Evolutionary conservation across 768 basidiomycete species (phyloP).

Genomic region (Trametes cinnabarina): DNA sequence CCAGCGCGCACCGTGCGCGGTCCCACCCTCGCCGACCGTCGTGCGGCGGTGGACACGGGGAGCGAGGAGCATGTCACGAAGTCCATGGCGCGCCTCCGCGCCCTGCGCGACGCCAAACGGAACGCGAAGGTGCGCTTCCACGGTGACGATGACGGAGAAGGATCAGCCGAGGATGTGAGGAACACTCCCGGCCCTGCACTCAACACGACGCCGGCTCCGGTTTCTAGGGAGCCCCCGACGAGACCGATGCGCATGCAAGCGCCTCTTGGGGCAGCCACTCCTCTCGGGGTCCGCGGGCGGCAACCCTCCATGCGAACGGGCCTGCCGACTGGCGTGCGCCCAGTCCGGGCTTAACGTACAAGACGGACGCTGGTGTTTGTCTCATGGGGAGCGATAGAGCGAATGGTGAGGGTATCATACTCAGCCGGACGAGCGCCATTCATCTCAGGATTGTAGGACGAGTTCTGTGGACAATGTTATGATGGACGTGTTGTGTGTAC

Average conservation of each 20-base stretch:
- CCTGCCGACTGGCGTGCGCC: constrained; percentile 24
- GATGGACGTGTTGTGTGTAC: neutral
- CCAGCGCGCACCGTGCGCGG: constrained; percentile 2
- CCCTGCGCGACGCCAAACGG: constrained; percentile 26
- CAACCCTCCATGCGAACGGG: constrained; percentile 16
- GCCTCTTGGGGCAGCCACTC: constrained; percentile 4
- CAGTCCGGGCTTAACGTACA: constrained; percentile 14
- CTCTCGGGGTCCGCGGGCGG: constrained; percentile 17
- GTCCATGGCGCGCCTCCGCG: constrained; percentile 23
- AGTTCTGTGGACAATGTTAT: no score
- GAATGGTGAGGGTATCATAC: no score
- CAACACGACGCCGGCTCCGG: neutral
- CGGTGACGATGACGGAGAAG: constrained; percentile 10
- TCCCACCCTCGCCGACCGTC: constrained; percentile 14
- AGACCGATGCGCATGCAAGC: constrained; percentile 4
- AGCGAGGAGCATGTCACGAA: constrained; percentile 19
- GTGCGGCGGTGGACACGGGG: constrained; percentile 5
- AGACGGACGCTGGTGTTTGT: neutral
- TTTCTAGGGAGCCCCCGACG: constrained; percentile 9
- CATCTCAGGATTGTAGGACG: no score
- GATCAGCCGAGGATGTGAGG: neutral
- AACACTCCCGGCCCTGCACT: neutral
- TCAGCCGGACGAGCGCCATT: no score
- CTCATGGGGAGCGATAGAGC: no score
- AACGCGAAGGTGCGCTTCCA: constrained; percentile 24